These are phyloP conservation scores for Clonostachys chloroleuca DNA, from an alignment of 2,329 filamentous ascomycete genomes.

Conservation along the genomic window DNA sequence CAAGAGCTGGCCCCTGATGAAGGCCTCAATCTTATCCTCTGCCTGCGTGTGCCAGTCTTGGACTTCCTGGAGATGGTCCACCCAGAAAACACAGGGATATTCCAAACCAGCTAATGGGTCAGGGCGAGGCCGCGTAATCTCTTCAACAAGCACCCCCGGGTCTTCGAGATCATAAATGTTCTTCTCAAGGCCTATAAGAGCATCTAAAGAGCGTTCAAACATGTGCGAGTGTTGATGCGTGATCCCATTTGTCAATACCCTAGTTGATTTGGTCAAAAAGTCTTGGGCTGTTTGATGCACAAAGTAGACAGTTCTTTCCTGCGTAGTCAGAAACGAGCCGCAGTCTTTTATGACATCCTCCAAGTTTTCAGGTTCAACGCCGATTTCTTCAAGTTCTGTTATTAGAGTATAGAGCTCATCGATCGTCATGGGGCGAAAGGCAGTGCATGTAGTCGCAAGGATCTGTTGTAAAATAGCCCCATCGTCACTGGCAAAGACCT, in stretches of 20 bases:
- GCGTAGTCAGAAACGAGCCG: slow-evolving; percentile 31
- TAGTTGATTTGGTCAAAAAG: slow-evolving; percentile 16
- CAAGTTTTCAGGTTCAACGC: slow-evolving; percentile 5
- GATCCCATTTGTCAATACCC: slow-evolving; percentile 19
- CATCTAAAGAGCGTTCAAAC: slow-evolving; percentile 22
- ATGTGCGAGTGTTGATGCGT: slow-evolving; percentile 19
- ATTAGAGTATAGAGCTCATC: slow-evolving; percentile 17
- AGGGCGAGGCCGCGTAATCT: slow-evolving; percentile 4
- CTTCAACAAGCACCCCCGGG: slow-evolving; percentile 4
- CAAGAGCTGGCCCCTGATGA: too few species aligned
- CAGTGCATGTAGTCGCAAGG: slow-evolving; percentile 17
- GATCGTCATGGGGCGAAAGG: slow-evolving; percentile 24
- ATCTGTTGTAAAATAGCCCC: slow-evolving; percentile 19
- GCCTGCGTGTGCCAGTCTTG: too few species aligned
- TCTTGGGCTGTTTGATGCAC: slow-evolving; percentile 39
- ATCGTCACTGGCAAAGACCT: slow-evolving; percentile 17
- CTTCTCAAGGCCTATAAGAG: slow-evolving; percentile 19
- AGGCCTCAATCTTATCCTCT: too few species aligned
- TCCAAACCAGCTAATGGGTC: slow-evolving; percentile 7
- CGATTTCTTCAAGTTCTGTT: slow-evolving; percentile 5
- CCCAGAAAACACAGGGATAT: slow-evolving; percentile 12
- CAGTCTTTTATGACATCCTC: slow-evolving; percentile 22
- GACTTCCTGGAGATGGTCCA: slow-evolving; percentile 8
- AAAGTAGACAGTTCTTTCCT: slow-evolving; percentile 19
- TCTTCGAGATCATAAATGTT: slow-evolving; percentile 26